These are phyloP conservation scores for Hyphopichia buzzinii DNA, from an alignment of 1,139 yeast genomes.

Conservation along the genomic window DNA sequence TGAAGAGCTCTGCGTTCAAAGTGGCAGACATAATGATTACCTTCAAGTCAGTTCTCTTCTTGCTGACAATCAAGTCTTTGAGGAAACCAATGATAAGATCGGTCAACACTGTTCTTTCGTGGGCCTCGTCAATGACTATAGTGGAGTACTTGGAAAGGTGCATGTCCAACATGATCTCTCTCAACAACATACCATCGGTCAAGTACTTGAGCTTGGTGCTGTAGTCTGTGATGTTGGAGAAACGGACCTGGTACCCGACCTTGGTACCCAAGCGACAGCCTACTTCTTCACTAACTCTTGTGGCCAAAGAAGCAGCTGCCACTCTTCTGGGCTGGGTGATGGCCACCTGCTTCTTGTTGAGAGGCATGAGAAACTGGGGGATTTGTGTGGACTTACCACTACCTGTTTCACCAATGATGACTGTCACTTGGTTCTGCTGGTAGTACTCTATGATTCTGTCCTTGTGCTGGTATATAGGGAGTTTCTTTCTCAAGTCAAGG, in stretches of 20 bases:
- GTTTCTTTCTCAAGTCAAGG: conserved; percentile 49
- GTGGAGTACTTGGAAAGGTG: conserved; percentile 64
- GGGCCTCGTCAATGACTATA: conserved; percentile 94
- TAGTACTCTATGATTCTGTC: conserved; percentile 60
- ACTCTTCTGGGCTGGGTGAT: conserved; percentile 98
- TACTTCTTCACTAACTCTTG: conserved; percentile 86
- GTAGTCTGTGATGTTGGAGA: conserved; percentile 42
- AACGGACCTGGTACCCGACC: conserved; percentile 95
- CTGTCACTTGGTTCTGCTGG: conserved; percentile 59
- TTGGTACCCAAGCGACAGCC: conserved; percentile 74
- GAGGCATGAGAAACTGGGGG: conserved; percentile 77
- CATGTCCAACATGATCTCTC: conserved; percentile 84
- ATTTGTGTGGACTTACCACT: conserved; percentile 98
- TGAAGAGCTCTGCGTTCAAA: conserved; percentile 85
- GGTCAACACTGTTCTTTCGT: conserved; percentile 90
- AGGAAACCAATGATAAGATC: conserved; percentile 88
- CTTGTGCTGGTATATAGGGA: conserved; percentile 78
- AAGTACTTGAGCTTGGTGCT: conserved; percentile 75
- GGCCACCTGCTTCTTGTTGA: conserved; percentile 60
- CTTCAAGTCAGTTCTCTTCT: conserved; percentile 53
- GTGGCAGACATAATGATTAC: conserved; percentile 92
- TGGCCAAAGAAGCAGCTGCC: conserved; percentile 92
- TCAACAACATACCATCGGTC: conserved; percentile 95
- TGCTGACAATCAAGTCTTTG: conserved; percentile 55
- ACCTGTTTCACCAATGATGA: conserved; percentile 95